A percentile compares a stretch with the other conserved stretches of the same genome.
Evolutionary conservation across 83 land plant species (phyloP).

Genomic region (Diphasiastrum complanatum): DNA sequence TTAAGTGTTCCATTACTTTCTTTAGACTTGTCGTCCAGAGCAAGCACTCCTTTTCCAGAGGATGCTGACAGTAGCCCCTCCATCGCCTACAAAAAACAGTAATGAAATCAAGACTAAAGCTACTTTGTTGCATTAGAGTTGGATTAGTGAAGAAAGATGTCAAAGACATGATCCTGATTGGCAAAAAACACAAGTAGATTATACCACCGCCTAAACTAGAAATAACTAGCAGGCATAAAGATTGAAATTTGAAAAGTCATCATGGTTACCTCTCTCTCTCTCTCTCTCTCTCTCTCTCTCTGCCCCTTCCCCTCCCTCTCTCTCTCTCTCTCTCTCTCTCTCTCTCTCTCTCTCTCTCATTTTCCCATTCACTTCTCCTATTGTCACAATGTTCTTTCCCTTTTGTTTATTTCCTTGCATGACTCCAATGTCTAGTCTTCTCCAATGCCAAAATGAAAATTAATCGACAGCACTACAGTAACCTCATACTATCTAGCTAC

Average conservation of each 20-base stretch:
- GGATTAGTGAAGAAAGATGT: too few species aligned
- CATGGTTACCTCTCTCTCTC: not conserved
- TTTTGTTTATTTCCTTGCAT: not conserved
- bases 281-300: not conserved
- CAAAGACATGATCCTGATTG: too few species aligned
- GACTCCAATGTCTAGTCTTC: not conserved
- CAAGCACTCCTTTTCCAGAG: conserved; percentile 38
- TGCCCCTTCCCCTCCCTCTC: not conserved
- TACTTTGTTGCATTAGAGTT: not conserved
- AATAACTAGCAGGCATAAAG: not conserved
- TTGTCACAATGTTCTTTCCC: not conserved
- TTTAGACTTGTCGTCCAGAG: conserved; percentile 47
- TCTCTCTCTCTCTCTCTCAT: conserved; percentile 10
- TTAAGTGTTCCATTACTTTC: conserved; percentile 32
- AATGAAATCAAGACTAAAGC: not conserved
- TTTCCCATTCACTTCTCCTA: not conserved
- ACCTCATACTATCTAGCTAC: too few species aligned
- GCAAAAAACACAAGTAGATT: too few species aligned
- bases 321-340: conserved; percentile 11
- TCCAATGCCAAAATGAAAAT: too few species aligned
- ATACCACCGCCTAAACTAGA: too few species aligned
- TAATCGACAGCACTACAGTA: too few species aligned
- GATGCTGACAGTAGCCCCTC: conserved; percentile 60
- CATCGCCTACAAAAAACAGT: conserved; percentile 60
- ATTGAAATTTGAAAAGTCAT: not conserved